Percentiles rank a stretch among this genome's conserved stretches.
Evolutionary conservation across 2,329 filamentous ascomycete genomes (phyloP).

Genomic region (Fusarium sp.): DNA sequence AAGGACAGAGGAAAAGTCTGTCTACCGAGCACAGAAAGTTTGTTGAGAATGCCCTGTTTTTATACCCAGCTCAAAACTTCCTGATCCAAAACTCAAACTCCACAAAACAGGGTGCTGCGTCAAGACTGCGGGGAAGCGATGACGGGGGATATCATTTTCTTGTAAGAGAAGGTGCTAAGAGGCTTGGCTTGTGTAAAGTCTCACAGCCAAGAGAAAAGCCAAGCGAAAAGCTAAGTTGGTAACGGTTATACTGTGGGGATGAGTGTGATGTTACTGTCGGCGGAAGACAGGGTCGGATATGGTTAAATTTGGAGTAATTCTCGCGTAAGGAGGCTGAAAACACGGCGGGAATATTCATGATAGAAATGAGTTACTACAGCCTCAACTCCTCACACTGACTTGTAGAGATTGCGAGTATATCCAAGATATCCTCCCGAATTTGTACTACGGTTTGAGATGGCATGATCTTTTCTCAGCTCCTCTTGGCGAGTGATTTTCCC

Average conservation of each 20-base stretch:
- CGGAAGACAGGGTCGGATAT: neutral
- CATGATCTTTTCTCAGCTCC: neutral
- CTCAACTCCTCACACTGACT: neutral
- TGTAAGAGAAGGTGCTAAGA: conserved; percentile 18
- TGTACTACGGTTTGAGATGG: neutral
- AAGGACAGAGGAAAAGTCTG: neutral
- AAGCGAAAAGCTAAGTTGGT: conserved; percentile 11
- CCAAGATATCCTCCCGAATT: too few relatives aligned
- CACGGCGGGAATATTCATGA: neutral
- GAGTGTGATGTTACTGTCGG: neutral
- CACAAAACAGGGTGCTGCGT: conserved; percentile 16
- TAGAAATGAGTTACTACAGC: rapidly evolving
- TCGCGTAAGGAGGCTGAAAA: neutral
- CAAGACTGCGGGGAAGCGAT: conserved; percentile 14
- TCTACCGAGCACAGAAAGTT: neutral
- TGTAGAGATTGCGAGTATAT: neutral
- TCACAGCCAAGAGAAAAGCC: conserved; percentile 6
- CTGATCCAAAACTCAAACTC: neutral
- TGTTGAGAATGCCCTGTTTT: neutral
- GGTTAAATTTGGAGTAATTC: conserved; percentile 1
- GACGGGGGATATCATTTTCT: conserved; percentile 6
- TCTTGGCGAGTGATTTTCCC: conserved; percentile 15
- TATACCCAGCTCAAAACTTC: neutral
- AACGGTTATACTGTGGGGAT: neutral
- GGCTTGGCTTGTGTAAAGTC: conserved; percentile 13